Conservation (phyloP, 2,329 filamentous ascomycete genomes). For the Nannizziopsis arthrosporioides region DNA sequence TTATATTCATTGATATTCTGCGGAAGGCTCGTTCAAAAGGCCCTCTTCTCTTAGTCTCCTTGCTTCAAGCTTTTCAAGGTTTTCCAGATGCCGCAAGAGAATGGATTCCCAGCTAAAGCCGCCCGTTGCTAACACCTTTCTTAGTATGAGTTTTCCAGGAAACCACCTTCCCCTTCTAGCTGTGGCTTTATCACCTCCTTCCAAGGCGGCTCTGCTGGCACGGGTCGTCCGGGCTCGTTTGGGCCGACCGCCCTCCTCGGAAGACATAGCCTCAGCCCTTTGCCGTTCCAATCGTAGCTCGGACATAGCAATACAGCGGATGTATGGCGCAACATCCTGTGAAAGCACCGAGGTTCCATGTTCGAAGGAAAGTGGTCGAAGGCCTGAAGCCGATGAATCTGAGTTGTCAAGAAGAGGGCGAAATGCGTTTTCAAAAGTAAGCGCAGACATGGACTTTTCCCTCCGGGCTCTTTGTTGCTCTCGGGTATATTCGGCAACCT, state of each 20-base stretch:
- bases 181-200: slow-evolving; percentile 56
- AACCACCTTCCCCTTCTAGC: slow-evolving; percentile 66
- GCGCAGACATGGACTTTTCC: slow-evolving; percentile 22
- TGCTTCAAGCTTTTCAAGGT: too few relatives aligned
- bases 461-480: slow-evolving; percentile 17
- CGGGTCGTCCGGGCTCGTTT: slow-evolving; percentile 61
- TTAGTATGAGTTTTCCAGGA: slow-evolving; percentile 46
- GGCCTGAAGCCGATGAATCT: slow-evolving; percentile 25
- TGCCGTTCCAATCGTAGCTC: slow-evolving; percentile 61
- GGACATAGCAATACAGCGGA: slow-evolving; percentile 71
- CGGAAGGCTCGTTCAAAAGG: background rate
- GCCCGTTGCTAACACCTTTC: slow-evolving; percentile 55
- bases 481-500: slow-evolving; percentile 23
- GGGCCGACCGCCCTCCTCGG: slow-evolving; percentile 41
- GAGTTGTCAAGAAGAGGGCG: slow-evolving; percentile 39
- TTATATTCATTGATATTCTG: too few relatives aligned
- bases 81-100: slow-evolving; percentile 21
- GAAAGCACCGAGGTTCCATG: slow-evolving; percentile 54
- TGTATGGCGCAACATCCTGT: slow-evolving; percentile 74
- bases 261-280: slow-evolving; percentile 51
- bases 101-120: slow-evolving; percentile 32
- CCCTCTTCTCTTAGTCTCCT: background rate
- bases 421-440: slow-evolving; percentile 39
- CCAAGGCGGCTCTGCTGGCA: slow-evolving; percentile 62
- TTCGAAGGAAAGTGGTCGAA: slow-evolving; percentile 59